A percentile compares a stretch with the other conserved stretches of the same genome.
These are phyloP conservation scores for Capsella rubella DNA, from an alignment of 441 rosid genomes.

Conservation along the genomic window DNA sequence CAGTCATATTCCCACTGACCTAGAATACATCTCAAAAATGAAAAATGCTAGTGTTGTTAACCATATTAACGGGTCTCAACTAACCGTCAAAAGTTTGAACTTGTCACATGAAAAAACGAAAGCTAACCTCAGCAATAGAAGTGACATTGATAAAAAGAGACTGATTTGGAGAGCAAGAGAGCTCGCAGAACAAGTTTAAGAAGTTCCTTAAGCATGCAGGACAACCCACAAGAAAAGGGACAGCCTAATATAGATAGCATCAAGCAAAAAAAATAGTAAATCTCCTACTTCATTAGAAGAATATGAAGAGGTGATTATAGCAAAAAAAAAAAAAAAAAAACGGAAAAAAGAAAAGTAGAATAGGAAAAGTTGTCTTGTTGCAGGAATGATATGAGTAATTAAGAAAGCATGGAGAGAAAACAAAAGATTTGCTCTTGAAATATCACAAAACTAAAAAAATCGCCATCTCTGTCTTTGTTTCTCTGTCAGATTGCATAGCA, in stretches of 20 bases:
- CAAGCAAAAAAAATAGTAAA: slow-evolving; percentile 16
- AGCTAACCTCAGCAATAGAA: slow-evolving; percentile 64
- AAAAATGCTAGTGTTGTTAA: slow-evolving; percentile 21
- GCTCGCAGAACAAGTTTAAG: slow-evolving; percentile 76
- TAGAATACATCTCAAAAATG: slow-evolving; percentile 39
- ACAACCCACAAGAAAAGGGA: slow-evolving; percentile 81
- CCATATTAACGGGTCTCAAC: slow-evolving; percentile 20
- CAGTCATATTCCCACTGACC: slow-evolving; percentile 69
- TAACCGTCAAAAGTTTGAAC: slow-evolving; percentile 1
- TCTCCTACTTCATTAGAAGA: slow-evolving; percentile 7
- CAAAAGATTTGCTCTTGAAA: not conserved
- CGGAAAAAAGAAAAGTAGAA: slow-evolving; percentile 11
- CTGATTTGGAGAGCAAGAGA: slow-evolving; percentile 79
- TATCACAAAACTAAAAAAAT: not conserved
- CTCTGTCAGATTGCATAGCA: slow-evolving; percentile 3
- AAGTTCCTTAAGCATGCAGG: slow-evolving; percentile 86
- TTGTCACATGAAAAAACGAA: slow-evolving; percentile 18
- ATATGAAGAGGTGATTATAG: slow-evolving; percentile 15
- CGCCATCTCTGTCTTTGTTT: slow-evolving; percentile 7
- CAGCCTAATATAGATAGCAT: slow-evolving; percentile 55
- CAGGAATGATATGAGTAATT: slow-evolving; percentile 8
- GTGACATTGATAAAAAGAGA: slow-evolving; percentile 76
- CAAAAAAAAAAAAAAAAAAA: slow-evolving; percentile 4
- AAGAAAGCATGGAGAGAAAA: slow-evolving; percentile 7
- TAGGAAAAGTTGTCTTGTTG: slow-evolving; percentile 7